These are phyloP conservation scores for Kalanchoe fedtschenkoi DNA, from an alignment of 164 flowering plant species.

Conservation along the genomic window DNA sequence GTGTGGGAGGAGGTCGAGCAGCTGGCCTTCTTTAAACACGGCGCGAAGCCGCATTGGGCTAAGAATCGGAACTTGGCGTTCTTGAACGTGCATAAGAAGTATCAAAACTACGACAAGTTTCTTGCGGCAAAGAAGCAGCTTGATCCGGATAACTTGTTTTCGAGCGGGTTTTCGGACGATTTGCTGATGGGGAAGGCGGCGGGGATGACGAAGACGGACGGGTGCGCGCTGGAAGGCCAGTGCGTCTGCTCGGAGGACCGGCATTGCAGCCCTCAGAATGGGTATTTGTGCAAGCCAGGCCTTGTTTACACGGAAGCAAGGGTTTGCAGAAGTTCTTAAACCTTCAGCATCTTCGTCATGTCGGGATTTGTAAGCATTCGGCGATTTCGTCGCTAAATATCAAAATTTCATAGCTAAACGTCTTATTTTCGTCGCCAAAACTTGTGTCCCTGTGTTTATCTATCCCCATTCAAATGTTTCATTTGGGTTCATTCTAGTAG, in stretches of 20 bases:
- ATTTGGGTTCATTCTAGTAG: no score
- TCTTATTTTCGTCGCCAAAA: no score
- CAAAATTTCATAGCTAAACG: no score
- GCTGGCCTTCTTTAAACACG: conserved; percentile 74
- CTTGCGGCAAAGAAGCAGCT: conserved; percentile 41
- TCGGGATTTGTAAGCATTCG: no score
- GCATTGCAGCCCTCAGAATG: conserved; percentile 60
- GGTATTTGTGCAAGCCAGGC: conserved; percentile 53
- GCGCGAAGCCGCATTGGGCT: conserved; percentile 84
- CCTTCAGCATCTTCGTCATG: no score
- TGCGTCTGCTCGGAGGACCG: conserved; percentile 70
- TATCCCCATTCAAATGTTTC: no score
- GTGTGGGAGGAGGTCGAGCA: conserved; percentile 84
- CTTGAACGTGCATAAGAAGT: conserved; percentile 45
- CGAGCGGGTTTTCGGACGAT: conserved; percentile 63
- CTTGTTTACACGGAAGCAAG: conserved; percentile 54
- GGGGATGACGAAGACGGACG: conserved; percentile 27
- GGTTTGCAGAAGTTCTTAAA: conserved; percentile 47
- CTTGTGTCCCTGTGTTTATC: no score
- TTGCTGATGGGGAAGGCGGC: conserved; percentile 34
- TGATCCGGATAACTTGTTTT: conserved; percentile 52
- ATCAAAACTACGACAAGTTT: conserved; percentile 38
- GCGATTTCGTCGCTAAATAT: no score
- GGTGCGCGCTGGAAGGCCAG: conserved; percentile 72
- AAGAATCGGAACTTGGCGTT: conserved; percentile 73